Conservation (phyloP, 176 grass and related monocot species). For the Oryza officinalis region DNA sequence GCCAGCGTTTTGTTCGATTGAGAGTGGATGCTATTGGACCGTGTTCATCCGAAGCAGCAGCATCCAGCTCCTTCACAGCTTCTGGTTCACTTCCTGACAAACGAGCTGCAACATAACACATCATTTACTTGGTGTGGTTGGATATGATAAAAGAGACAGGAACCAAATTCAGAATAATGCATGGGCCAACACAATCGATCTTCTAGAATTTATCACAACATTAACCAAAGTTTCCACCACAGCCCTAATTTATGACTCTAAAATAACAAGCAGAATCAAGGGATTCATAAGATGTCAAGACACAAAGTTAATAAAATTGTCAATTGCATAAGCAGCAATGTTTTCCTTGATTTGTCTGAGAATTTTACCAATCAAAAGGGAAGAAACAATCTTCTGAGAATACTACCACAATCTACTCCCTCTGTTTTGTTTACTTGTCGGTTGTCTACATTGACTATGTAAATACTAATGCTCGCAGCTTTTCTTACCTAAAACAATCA, state of each 20-base stretch:
- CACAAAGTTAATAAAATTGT: not conserved
- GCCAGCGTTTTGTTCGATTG: constrained; percentile 72
- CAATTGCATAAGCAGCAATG: not conserved
- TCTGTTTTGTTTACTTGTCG: not conserved
- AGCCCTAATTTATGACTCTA: not conserved
- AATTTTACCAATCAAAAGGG: not conserved
- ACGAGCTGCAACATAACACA: constrained; percentile 54
- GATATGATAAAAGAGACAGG: not conserved
- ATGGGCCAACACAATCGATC: not conserved
- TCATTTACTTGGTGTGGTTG: constrained; percentile 25
- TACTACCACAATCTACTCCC: not conserved
- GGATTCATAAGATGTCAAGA: not conserved
- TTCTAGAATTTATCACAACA: not conserved
- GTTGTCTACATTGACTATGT: not conserved
- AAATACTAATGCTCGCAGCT: not conserved
- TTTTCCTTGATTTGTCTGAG: not conserved
- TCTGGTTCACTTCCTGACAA: constrained; percentile 75
- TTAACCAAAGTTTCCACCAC: not conserved
- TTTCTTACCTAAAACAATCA: not conserved
- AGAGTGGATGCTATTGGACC: constrained; percentile 65
- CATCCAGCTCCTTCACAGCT: constrained; percentile 71
- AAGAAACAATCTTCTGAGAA: not conserved
- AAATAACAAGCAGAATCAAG: constrained; percentile 1
- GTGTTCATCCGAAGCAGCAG: constrained; percentile 59
- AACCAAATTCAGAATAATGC: not conserved